A percentile compares a stretch with the other conserved stretches of the same genome.
These are phyloP conservation scores for Acaromyces ingoldii DNA, from an alignment of 1,284 basidiomycete species.

Conservation along the genomic window DNA sequence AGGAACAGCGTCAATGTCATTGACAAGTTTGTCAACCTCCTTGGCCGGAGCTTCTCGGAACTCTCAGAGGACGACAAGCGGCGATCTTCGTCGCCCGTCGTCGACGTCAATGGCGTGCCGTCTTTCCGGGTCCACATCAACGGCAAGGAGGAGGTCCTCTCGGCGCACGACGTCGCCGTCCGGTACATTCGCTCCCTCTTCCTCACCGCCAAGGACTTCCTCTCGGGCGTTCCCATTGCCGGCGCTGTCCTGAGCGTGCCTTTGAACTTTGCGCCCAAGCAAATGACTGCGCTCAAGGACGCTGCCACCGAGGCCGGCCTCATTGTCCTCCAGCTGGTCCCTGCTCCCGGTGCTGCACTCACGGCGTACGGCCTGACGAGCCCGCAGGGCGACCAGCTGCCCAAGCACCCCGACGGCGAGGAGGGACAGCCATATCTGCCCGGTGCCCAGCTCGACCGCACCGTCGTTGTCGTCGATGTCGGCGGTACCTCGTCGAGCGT, in stretches of 20 bases:
- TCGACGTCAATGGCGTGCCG: conserved; percentile 58
- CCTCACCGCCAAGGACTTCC: conserved; percentile 83
- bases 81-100: conserved; percentile 79
- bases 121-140: conserved; percentile 70
- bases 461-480: conserved; percentile 59
- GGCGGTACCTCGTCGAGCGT: conserved; percentile 59
- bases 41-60: conserved; percentile 78
- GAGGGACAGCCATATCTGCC: conserved; percentile 53
- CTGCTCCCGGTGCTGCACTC: conserved; percentile 72
- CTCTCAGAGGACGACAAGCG: conserved; percentile 63
- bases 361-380: conserved; percentile 56
- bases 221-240: conserved; percentile 69
- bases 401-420: conserved; percentile 46
- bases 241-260: conserved; percentile 83
- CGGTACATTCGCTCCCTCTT: conserved; percentile 81
- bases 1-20: conserved; percentile 95
- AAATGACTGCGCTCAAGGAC: conserved; percentile 67
- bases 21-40: conserved; percentile 82
- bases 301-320: conserved; percentile 73
- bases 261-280: conserved; percentile 65
- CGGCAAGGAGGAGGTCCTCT: conserved; percentile 66
- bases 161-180: conserved; percentile 75
- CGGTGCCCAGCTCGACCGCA: conserved; percentile 57
- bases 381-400: conserved; percentile 54
- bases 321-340: conserved; percentile 72